A percentile compares a stretch with the other conserved stretches of the same genome.
These are phyloP conservation scores for Mycena alexandri DNA, from an alignment of 768 basidiomycete species.

Conservation along the genomic window DNA sequence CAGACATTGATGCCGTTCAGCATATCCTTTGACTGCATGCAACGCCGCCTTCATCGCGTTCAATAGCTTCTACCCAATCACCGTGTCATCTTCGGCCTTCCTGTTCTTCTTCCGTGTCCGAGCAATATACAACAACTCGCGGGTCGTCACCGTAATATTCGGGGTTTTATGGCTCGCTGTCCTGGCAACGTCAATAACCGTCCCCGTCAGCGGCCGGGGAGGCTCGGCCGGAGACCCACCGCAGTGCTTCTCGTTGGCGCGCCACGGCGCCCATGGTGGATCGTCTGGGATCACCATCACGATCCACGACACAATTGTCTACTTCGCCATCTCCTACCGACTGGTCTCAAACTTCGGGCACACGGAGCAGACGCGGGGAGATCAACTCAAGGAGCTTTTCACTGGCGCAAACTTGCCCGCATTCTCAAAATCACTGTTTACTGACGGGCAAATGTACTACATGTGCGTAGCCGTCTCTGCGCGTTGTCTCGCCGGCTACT, in stretches of 20 bases:
- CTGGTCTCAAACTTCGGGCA: constrained; percentile 36
- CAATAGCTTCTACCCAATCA: constrained; percentile 40
- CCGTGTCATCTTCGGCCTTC: constrained; percentile 40
- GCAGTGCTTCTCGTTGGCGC: constrained; percentile 43
- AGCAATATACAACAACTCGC: constrained; percentile 43
- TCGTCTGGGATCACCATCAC: constrained; percentile 40
- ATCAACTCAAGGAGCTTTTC: constrained; percentile 32
- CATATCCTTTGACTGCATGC: constrained; percentile 25
- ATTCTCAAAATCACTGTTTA: constrained; percentile 45
- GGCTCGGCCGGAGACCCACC: constrained; percentile 40
- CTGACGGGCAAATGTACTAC: constrained; percentile 50
- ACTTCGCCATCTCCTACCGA: constrained; percentile 47
- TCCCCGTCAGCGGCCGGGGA: constrained; percentile 42
- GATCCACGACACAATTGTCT: constrained; percentile 48
- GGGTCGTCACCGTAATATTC: constrained; percentile 42
- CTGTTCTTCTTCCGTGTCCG: constrained; percentile 47
- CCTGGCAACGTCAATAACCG: constrained; percentile 36
- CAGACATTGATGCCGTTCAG: constrained; percentile 7
- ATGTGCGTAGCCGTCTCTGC: constrained; percentile 38
- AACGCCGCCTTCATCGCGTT: constrained; percentile 10
- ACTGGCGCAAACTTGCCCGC: constrained; percentile 45
- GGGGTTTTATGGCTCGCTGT: constrained; percentile 28
- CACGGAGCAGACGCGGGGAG: constrained; percentile 11
- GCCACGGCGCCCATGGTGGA: constrained; percentile 30
- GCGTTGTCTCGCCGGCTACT: constrained; percentile 8